Evolutionary conservation across 2,329 filamentous ascomycete genomes (phyloP).

Genomic region (Emmonsiellopsis sp.): DNA sequence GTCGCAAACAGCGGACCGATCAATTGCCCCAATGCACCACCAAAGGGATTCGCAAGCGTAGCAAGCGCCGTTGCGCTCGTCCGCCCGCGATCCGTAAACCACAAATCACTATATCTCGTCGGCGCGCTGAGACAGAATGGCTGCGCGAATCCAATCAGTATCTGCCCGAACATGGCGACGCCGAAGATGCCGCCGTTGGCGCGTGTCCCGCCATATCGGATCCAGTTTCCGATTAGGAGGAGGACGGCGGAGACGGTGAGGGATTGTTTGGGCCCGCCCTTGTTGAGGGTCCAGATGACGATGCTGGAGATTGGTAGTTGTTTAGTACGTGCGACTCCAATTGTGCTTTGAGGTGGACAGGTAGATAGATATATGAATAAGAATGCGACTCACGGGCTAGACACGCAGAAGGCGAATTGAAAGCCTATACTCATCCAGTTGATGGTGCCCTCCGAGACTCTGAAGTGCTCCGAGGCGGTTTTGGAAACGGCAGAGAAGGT

Average conservation of each 20-base stretch:
- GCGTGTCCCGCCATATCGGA: slow-evolving; percentile 66
- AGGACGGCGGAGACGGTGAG: slow-evolving; percentile 66
- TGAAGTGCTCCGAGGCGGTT: slow-evolving; percentile 65
- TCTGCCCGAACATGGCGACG: slow-evolving; percentile 81
- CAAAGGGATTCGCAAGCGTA: slow-evolving; percentile 80
- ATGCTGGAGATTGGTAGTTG: slow-evolving; percentile 25
- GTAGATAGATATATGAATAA: neutral
- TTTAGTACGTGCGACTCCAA: neutral
- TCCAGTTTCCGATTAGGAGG: slow-evolving; percentile 78
- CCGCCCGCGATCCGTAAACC: slow-evolving; percentile 80
- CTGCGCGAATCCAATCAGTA: slow-evolving; percentile 80
- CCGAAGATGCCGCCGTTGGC: slow-evolving; percentile 54
- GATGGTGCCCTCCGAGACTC: slow-evolving; percentile 63
- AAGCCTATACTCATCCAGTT: slow-evolving; percentile 92
- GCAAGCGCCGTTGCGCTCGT: slow-evolving; percentile 80
- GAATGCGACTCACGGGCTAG: slow-evolving; percentile 51
- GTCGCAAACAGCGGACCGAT: slow-evolving; percentile 71
- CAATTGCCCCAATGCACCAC: slow-evolving; percentile 79
- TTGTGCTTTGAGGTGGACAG: too few relatives aligned
- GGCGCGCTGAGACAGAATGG: slow-evolving; percentile 87
- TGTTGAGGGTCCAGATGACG: slow-evolving; percentile 69
- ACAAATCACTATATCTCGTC: slow-evolving; percentile 83
- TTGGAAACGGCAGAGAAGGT: slow-evolving; percentile 79
- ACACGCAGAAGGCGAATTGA: slow-evolving; percentile 70
- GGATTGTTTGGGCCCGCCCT: slow-evolving; percentile 63